A percentile compares a stretch with the other conserved stretches of the same genome.
Evolutionary conservation across 1,284 basidiomycete species (phyloP).

Genomic region (Singerocomus rubriflavus): DNA sequence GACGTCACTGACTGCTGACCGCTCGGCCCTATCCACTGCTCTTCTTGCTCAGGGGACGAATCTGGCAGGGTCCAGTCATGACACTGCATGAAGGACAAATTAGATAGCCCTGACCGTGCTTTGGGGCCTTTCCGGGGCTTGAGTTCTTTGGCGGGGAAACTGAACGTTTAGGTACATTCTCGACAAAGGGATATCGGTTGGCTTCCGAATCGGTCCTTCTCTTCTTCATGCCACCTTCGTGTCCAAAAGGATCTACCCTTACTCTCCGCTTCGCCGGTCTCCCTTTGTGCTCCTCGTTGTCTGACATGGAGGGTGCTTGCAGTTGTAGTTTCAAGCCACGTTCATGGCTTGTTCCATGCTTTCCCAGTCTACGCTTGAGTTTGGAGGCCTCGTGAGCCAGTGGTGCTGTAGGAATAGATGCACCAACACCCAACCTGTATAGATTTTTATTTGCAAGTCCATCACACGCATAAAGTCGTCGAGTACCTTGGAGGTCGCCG

Average conservation of each 20-base stretch:
- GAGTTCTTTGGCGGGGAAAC: not conserved
- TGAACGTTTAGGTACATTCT: not conserved
- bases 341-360: conserved; percentile 47
- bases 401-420: conserved; percentile 47
- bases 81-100: not conserved
- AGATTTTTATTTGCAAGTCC: conserved; percentile 10
- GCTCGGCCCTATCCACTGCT: not conserved
- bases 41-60: conserved; percentile 5
- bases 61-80: conserved; percentile 11
- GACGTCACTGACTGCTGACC: not conserved
- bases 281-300: conserved; percentile 57
- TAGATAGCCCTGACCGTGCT: conserved; percentile 14
- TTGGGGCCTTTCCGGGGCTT: not conserved
- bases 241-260: conserved; percentile 54
- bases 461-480: not conserved
- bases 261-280: conserved; percentile 55
- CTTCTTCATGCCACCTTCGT: conserved; percentile 38
- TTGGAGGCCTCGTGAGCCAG: conserved; percentile 47
- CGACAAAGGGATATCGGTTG: not conserved
- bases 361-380: conserved; percentile 54
- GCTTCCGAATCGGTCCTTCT: conserved; percentile 12
- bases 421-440: conserved; percentile 67
- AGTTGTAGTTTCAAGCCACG: conserved; percentile 36
- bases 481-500: conserved; percentile 63
- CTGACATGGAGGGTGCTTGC: conserved; percentile 32